Conservation (phyloP, 2,329 filamentous ascomycete genomes). For the Escovopsis sp. region DNA sequence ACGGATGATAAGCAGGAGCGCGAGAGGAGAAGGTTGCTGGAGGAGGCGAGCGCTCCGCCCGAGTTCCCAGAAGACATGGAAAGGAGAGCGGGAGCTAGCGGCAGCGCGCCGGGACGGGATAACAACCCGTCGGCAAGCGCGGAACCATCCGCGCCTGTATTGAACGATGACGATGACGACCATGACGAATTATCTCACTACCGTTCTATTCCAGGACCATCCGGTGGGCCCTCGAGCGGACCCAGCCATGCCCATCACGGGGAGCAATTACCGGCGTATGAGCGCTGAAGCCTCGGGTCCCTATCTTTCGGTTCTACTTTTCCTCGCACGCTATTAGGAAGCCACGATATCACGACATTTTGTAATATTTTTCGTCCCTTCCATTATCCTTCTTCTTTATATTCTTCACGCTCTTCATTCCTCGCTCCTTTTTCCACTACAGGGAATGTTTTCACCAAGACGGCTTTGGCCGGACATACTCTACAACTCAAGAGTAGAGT, state of each 20-base stretch:
- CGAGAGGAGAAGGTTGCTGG: constrained; percentile 48
- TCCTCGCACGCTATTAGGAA: background rate
- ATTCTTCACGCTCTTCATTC: no score
- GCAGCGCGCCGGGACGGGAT: constrained; percentile 11
- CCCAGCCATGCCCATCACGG: constrained; percentile 6
- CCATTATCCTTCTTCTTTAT: background rate
- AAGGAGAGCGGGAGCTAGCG: constrained; percentile 15
- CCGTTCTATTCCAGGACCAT: constrained; percentile 12
- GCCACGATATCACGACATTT: no score
- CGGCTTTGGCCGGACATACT: no score
- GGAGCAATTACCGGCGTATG: constrained; percentile 25
- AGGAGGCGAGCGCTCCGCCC: constrained; percentile 48
- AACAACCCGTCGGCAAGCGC: constrained; percentile 8
- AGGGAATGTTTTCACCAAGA: no score
- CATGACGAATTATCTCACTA: constrained; percentile 8
- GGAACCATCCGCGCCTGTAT: constrained; percentile 40
- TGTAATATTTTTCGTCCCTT: background rate
- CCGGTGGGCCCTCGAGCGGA: constrained; percentile 1
- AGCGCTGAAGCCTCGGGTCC: constrained; percentile 14
- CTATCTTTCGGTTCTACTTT: background rate
- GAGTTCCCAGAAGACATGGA: constrained; percentile 39
- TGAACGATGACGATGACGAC: constrained; percentile 41
- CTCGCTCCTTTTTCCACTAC: no score
- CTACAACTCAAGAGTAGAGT: no score
- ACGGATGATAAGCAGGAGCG: constrained; percentile 68